Evolutionary conservation across 371 early-diverging fungal genomes (phyloP), one percentile per base, ranked within the genome.

Genomic region (Mucor piriformis): DNA sequence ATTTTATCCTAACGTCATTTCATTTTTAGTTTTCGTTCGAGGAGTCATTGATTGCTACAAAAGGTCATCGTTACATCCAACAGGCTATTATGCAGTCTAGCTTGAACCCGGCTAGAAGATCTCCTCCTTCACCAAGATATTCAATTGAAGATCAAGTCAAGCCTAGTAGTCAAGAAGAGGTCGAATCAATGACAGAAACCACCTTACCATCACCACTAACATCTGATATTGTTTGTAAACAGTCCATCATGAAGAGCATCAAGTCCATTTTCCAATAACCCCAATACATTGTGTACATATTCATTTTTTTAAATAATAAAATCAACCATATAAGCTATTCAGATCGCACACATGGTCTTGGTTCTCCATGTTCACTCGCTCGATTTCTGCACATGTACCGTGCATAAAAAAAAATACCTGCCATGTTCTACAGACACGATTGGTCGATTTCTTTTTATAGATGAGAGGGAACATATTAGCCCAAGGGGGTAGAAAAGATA

Each of bases 51-150:
- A 29, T 62, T 32, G 67, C 58, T 12, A 62, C 62, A 13, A 38
- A 48, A 40, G 52, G 43, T 11, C 67, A 67, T 34, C 46, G 46
- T 13, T 67, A 62, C 18, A 67, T 67, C 33, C 67, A 67, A 50
- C 50, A 67, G 32, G 67, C 67, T 1, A 13, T 67, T 23, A 15
- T 50, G 13, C 29, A 54, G 25, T 67, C 63, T n/a, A 62, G 63
- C 50, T 50, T 67, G n/a, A 58, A 57, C 33, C 63, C 67, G 24
- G 43, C 35, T 29, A 29, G 29, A 4, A 50, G 32, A 21, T 23
- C 44, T 8, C 51, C 51, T 29, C 55, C 54, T 33, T 61, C 62
- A 15, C 62, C 62, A 16, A 54, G 62, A 49, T 38, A 33, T 23
- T 61, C 62, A 40, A 12, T 61, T 40, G 62, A 61, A 48, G 42